Evolutionary conservation across 805 yeast species (phyloP), one percentile per base, ranked within the genome.

Genomic region (Metschnikowia bowlesiae): DNA sequence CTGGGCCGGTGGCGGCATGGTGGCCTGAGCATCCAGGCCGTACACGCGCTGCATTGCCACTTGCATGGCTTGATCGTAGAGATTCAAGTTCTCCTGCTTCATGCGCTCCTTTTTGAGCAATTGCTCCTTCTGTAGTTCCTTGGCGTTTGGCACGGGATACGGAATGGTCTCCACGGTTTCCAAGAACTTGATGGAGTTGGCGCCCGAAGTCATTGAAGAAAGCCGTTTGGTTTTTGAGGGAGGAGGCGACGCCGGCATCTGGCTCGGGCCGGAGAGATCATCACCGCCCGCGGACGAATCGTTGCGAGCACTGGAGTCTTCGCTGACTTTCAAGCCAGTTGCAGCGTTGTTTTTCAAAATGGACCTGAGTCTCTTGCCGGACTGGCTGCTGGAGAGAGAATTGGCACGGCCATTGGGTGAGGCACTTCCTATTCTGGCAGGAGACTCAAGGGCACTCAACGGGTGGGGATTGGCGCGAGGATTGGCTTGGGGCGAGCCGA

Each of bases 1-100:
- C 14, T n/a, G 32, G 1, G 38, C 18, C 11, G 30, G 30, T 32
- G 34, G 13, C 7, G 33, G 35, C 14, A 38, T 35, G 13, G 34
- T 18, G 16, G 34, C 46, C n/a, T 28, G 36, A 2, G 39, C 35
- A 2, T 39, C 45, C 22, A 45, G 37, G 6, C 84, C 84, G 58
- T 81, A 81, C 1, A 83, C 86, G 51, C 73, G 80, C 52, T 71
- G 74, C 62, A 74, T 68, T 0, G 88, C 87, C 11, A 78, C 76
- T 54, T 76, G 77, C 53, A 76, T 69, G 0, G 87, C 87, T 54
- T 68, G 68, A 18, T 71, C 72, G 56, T 82, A 83, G 71, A 81
- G 69, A 53, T 82, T 84, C 38, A 74, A 78, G 26, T 76, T 76
- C 29, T 79, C 62, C 39, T 64, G 56, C 39, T 44, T 43, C 33